Evolutionary conservation across 768 basidiomycete genomes (phyloP), one percentile per base, ranked within the genome.

Genomic region (Xerocomellus intermedius): DNA sequence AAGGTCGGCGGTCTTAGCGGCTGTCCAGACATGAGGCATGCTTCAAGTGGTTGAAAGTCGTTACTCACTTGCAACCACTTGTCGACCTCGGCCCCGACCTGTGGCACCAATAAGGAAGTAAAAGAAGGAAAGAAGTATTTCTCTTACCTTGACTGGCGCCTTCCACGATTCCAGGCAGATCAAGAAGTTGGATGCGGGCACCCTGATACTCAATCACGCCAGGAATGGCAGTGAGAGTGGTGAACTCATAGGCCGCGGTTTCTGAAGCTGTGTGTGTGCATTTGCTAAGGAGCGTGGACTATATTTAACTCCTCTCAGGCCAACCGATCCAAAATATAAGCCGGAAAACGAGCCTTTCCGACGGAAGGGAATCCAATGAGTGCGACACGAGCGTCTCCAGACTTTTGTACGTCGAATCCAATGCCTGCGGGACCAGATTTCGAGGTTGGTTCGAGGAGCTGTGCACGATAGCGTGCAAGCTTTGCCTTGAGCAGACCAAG

Each of bases 131-230:
- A 28, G 17, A 2, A 21, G 21, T 1, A 17, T 19, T 28, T 37
- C 12, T 41, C 50, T 46, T 50, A 70, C 86, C 87, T 77, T 91
- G 87, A 64, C 89, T 91, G 19, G 92, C 92, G 14, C 92, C 92
- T 72, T 94, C 92, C 8, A 98, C 93, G 61, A 98, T 98, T 72
- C 95, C 95, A 2, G 95, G 95, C 32, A 98, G 76, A 82, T 98
- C 95, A 16, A 98, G 82, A 42, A 98, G 80, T 69, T 99, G 97
- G 53, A 98, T 94, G 41, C 92, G 82, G 3, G 88, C 87, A 28
- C 97, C 97, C 70, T 96, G 86, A 69, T 98, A 91, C 65, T 98
- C 95, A 17, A 98, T 84, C 4, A 98, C 97, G 46, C 97, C 97
- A 35, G 97, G 96, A 57, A 99, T 98, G 10, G 97, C 96, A 10